A percentile compares a stretch with the other conserved stretches of the same genome.
Conservation (phyloP, 2,329 filamentous ascomycete species). For the Fusarium aywerte region DNA sequence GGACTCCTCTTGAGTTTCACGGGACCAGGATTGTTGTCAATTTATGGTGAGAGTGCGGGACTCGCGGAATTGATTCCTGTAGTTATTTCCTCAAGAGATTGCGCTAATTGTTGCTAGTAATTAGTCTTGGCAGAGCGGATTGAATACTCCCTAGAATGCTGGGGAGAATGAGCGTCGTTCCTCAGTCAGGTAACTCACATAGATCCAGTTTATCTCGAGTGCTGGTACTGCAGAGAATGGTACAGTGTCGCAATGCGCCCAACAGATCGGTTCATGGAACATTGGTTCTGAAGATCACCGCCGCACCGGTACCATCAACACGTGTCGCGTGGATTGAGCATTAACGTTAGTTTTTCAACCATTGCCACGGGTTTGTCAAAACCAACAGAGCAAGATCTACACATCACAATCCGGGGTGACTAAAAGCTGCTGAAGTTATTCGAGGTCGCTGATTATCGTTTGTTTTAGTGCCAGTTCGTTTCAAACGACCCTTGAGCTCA, state of each 20-base stretch:
- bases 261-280: slow-evolving; percentile 31
- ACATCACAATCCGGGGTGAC: slow-evolving; percentile 19
- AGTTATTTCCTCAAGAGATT: slow-evolving; percentile 3
- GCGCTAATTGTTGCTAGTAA: slow-evolving; percentile 16
- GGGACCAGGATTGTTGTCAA: slow-evolving; percentile 13
- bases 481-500: slow-evolving; percentile 22
- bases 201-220: slow-evolving; percentile 23
- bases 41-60: not conserved
- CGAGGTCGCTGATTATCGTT: slow-evolving; percentile 15
- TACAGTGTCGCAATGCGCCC: slow-evolving; percentile 17
- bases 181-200: slow-evolving; percentile 8
- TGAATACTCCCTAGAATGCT: slow-evolving; percentile 14
- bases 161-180: slow-evolving; percentile 25
- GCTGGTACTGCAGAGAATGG: slow-evolving; percentile 2
- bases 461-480: slow-evolving; percentile 31
- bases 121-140: slow-evolving; percentile 26
- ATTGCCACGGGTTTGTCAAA: slow-evolving; percentile 27
- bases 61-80: slow-evolving; percentile 25
- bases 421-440: slow-evolving; percentile 3
- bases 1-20: slow-evolving; percentile 1
- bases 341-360: slow-evolving; percentile 23
- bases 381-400: slow-evolving; percentile 40
- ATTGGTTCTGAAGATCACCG: slow-evolving; percentile 36
- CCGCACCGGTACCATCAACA: slow-evolving; percentile 17
- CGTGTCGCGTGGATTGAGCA: slow-evolving; percentile 37